phyloP scores from a whole-genome alignment of 2,329 filamentous ascomycete genomes.

The Diaporthe nobilis region DNA sequence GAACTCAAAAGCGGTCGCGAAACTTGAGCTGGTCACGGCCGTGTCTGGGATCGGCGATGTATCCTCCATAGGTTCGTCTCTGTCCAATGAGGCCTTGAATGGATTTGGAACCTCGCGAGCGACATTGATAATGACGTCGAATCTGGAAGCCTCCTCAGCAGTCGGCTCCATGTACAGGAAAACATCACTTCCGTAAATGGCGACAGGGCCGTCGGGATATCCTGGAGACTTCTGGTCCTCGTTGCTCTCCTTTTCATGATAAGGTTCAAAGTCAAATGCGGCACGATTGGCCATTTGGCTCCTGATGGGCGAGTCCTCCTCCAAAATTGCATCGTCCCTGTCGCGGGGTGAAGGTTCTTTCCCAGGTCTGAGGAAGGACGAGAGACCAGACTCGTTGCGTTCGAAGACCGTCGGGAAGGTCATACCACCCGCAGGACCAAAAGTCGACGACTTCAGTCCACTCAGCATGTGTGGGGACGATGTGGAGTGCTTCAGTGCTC shows the following conservation, averaged over 20 bases:
- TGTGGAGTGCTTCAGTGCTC: constrained; percentile 76
- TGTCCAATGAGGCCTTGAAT: constrained; percentile 61
- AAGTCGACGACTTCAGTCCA: constrained; percentile 70
- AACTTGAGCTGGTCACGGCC: constrained; percentile 70
- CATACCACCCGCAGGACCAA: constrained; percentile 75
- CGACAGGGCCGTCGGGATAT: constrained; percentile 85
- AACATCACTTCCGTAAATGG: constrained; percentile 84
- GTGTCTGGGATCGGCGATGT: constrained; percentile 68
- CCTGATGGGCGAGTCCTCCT: constrained; percentile 71
- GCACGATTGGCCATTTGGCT: constrained; percentile 73
- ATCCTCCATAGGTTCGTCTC: constrained; percentile 47
- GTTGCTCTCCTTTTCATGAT: constrained; percentile 77
- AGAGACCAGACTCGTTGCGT: constrained; percentile 72
- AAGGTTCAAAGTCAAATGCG: constrained; percentile 72
- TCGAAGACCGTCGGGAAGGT: constrained; percentile 72
- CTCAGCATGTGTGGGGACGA: constrained; percentile 78
- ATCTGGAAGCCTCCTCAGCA: constrained; percentile 80
- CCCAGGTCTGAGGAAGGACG: constrained; percentile 68
- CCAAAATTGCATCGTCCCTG: constrained; percentile 62
- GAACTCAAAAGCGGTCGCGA: constrained; percentile 73
- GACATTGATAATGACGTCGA: constrained; percentile 89
- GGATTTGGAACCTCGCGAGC: constrained; percentile 86
- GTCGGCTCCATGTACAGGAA: constrained; percentile 86
- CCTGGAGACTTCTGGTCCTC: constrained; percentile 86
- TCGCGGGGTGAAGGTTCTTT: constrained; percentile 52